A percentile compares a stretch with the other conserved stretches of the same genome.
These are phyloP conservation scores for Arthrobotrys iridis DNA, from an alignment of 2,329 filamentous ascomycete genomes.

Conservation along the genomic window DNA sequence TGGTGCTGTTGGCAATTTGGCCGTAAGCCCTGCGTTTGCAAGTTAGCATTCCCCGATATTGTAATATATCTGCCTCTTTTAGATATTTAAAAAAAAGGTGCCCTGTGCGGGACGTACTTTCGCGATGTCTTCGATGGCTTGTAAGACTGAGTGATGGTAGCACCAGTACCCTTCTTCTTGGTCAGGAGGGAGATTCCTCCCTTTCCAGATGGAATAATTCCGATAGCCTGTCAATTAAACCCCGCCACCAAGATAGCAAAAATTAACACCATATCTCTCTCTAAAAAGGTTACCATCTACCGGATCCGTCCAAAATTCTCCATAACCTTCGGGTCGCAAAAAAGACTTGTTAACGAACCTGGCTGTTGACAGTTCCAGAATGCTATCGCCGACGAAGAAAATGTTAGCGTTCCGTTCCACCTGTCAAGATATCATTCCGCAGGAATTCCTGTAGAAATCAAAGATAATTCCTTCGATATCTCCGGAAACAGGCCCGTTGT, in stretches of 20 bases:
- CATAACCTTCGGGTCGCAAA: conserved; percentile 11
- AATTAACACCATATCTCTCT: conserved; percentile 40
- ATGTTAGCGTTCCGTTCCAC: conserved; percentile 51
- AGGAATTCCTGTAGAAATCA: conserved; percentile 9
- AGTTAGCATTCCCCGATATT: conserved; percentile 6
- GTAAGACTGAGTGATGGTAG: conserved; percentile 37
- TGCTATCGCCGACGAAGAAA: conserved; percentile 36
- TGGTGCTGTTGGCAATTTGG: conserved; percentile 49
- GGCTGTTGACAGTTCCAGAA: conserved; percentile 45
- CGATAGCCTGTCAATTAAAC: conserved; percentile 45
- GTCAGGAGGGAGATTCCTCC: conserved; percentile 54
- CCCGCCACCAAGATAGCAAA: conserved; percentile 24
- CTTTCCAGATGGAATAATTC: conserved; percentile 51
- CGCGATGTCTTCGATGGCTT: conserved; percentile 50
- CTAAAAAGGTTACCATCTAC: conserved; percentile 9
- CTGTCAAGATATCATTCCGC: conserved; percentile 38
- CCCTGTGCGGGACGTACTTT: conserved; percentile 29
- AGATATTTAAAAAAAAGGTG: background rate
- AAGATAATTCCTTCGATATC: conserved; percentile 12
- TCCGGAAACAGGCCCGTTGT: background rate
- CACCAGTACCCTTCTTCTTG: conserved; percentile 43
- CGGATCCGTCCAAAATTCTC: conserved; percentile 32
- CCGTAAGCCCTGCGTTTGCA: conserved; percentile 37
- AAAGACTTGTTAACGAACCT: conserved; percentile 45
- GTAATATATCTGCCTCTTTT: background rate